Base-by-base conservation (phyloP, 2,329 filamentous ascomycete genomes). In the Neoascochyta sp. region DNA sequence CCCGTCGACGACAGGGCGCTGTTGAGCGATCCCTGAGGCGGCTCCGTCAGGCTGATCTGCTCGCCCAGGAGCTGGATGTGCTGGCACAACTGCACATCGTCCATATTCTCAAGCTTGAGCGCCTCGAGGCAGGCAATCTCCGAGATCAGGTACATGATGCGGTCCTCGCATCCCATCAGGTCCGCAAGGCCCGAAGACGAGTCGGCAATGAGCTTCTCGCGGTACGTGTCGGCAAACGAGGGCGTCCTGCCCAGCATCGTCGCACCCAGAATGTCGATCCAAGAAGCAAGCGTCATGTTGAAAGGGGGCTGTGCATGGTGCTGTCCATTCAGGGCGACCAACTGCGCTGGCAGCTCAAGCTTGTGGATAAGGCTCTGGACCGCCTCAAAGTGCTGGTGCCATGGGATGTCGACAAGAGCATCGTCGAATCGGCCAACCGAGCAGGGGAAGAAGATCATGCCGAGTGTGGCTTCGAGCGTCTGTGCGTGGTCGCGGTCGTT, bases 91-190 rank as follows among this genome's bases (percentile, higher is more conserved):
- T 80, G 78, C 44, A 92, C 81, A 54, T 92, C 82, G 48, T 94
- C 85, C 50, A 92, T 87, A 49, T 84, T 58, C 41, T 64, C 85
- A 21, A 73, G 69, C 71, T 92, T 93, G 43, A 95, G 77, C 3
- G 86, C 84, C 62, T 96, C 92, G 30, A 98, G 79, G 64, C 92
- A 96, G 32, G 90, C 86, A 52, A 96, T 95, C 67, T 98, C 92
- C 2, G 88, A 94, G 60, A 98, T 94, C 52, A 96, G 74, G 64
- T 95, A 96, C 88, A 98, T 95, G 65, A 96, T 84, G 13, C 81
- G 80, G 66, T 98, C 92, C 44, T 96, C 90, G 63, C 92, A 96
- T 48, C 92, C 92, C 89, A 96, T 96, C 29, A 96, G 76, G 68
- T 94, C 88, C 30, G 83, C 81, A 20, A 98, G 75, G 8, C 92